Conservation (phyloP, 768 basidiomycete species). For the Lentinula edodes region DNA sequence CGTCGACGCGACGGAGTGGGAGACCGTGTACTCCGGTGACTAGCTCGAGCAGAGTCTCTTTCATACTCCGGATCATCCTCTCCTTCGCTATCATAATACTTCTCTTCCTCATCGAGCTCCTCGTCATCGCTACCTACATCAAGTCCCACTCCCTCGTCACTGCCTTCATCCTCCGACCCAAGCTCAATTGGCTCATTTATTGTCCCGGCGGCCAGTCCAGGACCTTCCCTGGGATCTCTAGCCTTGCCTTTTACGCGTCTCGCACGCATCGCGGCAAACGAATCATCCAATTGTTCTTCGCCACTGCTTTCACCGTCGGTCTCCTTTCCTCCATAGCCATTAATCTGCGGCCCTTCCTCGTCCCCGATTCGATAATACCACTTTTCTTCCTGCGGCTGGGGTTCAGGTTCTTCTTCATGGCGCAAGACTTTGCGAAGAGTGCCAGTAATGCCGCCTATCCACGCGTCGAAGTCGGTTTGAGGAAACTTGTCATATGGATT, state of each 20-base stretch:
- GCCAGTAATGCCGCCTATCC: constrained; percentile 59
- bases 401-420: constrained; percentile 19
- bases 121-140: constrained; percentile 6
- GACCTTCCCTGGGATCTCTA: constrained; percentile 56
- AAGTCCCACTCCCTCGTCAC: constrained; percentile 9
- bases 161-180: constrained; percentile 21
- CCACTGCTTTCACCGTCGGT: constrained; percentile 23
- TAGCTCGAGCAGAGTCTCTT: constrained; percentile 3
- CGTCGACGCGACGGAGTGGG: constrained; percentile 2
- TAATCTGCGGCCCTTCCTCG: not conserved
- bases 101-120: constrained; percentile 12
- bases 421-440: constrained; percentile 55
- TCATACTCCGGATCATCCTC: constrained; percentile 15
- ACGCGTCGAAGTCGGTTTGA: constrained; percentile 62
- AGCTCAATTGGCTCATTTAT: constrained; percentile 41
- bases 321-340: constrained; percentile 11
- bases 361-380: constrained; percentile 1
- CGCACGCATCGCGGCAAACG: constrained; percentile 48
- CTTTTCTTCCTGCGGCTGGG: constrained; percentile 9
- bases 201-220: constrained; percentile 38
- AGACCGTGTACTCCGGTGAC: not conserved
- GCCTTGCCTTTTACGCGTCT: constrained; percentile 55
- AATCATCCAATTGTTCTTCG: constrained; percentile 37
- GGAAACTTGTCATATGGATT: constrained; percentile 76
- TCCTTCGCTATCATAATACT: not conserved